These are phyloP conservation scores for Zygotorulaspora chibaensis DNA, from an alignment of 805 yeast species.

Conservation along the genomic window DNA sequence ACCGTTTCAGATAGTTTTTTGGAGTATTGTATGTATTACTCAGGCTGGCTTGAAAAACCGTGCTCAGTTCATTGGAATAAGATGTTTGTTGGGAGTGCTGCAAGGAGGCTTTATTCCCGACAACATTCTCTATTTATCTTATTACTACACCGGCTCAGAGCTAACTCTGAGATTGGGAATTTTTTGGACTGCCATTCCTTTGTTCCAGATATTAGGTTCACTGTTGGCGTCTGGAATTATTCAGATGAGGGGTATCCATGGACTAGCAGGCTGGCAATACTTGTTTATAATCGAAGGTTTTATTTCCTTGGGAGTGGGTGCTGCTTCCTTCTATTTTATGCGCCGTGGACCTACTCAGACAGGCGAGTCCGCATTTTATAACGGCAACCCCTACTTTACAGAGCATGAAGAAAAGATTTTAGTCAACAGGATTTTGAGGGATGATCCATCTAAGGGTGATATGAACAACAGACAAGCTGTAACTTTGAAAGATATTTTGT, in stretches of 20 bases:
- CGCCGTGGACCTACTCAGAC: constrained; percentile 55
- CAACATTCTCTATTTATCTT: constrained; percentile 47
- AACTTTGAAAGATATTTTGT: constrained; percentile 36
- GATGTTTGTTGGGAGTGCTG: constrained; percentile 51
- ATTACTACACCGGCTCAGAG: constrained; percentile 59
- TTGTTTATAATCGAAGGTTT: constrained; percentile 61
- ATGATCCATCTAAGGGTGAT: constrained; percentile 62
- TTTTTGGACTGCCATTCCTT: constrained; percentile 55
- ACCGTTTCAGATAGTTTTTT: constrained; percentile 52
- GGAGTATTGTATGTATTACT: constrained; percentile 52
- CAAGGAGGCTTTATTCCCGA: constrained; percentile 73
- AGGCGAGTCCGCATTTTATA: constrained; percentile 12
- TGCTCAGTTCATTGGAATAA: constrained; percentile 42
- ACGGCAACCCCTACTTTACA: constrained; percentile 43
- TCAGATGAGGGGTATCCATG: constrained; percentile 42
- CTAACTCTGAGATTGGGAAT: constrained; percentile 53
- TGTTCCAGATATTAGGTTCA: constrained; percentile 44
- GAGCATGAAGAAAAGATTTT: constrained; percentile 54
- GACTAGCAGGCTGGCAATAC: constrained; percentile 60
- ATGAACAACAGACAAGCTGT: constrained; percentile 59
- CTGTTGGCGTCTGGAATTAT: constrained; percentile 53
- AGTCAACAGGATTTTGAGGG: constrained; percentile 55
- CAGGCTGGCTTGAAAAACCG: constrained; percentile 44
- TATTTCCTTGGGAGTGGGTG: constrained; percentile 51
- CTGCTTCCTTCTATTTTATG: constrained; percentile 45